These are phyloP conservation scores for Aspergillus biplanus DNA, from an alignment of 495 filamentous ascomycete genomes.

Conservation along the genomic window DNA sequence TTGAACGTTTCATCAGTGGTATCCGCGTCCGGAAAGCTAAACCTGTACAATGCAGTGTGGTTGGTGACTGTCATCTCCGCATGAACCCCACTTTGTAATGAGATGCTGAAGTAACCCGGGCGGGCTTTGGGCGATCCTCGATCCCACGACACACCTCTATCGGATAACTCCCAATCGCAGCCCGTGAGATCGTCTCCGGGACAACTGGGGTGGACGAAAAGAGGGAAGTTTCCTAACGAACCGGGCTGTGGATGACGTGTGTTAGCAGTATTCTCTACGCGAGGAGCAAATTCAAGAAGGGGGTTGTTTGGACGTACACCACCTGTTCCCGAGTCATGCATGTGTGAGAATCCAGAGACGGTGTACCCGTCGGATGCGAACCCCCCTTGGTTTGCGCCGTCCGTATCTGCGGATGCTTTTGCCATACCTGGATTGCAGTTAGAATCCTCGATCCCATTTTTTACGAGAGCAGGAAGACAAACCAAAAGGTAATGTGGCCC, in stretches of 20 bases:
- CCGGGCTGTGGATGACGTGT: slow-evolving; percentile 18
- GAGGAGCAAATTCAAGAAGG: not conserved
- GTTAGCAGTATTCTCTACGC: not conserved
- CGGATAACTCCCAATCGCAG: slow-evolving; percentile 62
- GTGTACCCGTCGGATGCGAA: slow-evolving; percentile 67
- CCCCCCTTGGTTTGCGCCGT: slow-evolving; percentile 69
- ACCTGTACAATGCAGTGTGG: slow-evolving; percentile 69
- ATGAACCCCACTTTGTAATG: slow-evolving; percentile 58
- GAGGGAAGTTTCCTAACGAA: slow-evolving; percentile 75
- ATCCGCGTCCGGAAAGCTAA: slow-evolving; percentile 57
- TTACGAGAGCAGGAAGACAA: slow-evolving; percentile 6
- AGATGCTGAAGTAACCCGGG: slow-evolving; percentile 70
- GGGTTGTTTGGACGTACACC: slow-evolving; percentile 44
- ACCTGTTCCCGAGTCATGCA: slow-evolving; percentile 79
- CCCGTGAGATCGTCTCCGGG: slow-evolving; percentile 63
- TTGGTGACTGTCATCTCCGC: slow-evolving; percentile 72
- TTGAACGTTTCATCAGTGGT: slow-evolving; percentile 29
- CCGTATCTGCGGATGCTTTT: slow-evolving; percentile 75
- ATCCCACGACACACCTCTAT: slow-evolving; percentile 49
- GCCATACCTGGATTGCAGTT: slow-evolving; percentile 59
- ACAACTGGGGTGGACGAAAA: slow-evolving; percentile 70
- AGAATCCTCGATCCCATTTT: slow-evolving; percentile 2
- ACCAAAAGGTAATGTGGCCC: slow-evolving; percentile 74
- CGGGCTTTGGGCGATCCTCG: slow-evolving; percentile 57
- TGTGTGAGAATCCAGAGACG: slow-evolving; percentile 69